Base-by-base conservation (phyloP, 2,329 filamentous ascomycete species). In the Pseudocercospora cruenta region DNA sequence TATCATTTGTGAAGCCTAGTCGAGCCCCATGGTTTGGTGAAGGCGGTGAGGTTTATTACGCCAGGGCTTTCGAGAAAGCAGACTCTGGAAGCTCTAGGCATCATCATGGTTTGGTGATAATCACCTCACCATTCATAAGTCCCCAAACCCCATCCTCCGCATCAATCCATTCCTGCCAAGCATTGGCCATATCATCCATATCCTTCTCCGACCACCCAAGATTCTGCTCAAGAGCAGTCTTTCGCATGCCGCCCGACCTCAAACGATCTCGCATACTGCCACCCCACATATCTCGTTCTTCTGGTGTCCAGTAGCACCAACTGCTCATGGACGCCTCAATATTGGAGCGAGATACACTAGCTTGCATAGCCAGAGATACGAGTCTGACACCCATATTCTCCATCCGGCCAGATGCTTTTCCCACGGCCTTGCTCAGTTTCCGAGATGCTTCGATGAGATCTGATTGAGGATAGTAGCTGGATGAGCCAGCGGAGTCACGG, bases 401-500 rank as follows among this genome's bases (percentile, higher is more conserved):
- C 16, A 3, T 7, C 6, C 39, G 39, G 7, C 39, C 39, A n/a
- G 16, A 43, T 6, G 39, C 14, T 43, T 43, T 43, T 19, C 16
- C 39, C 1, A 43, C 16, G 39, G 39, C 39, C 7, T 43, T 43
- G 39, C 5, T 43, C 16, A 43, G 3, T 8, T 43, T 43, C 7
- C 5, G 39, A 43, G 14, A 43, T 19, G 14, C 39, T 8, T 43
- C 39, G 16, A 43, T 43, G 16, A 43, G n/a, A 19, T 43, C 39
- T 16, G 39, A 43, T 19, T 43, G 39, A 19, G 39, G 39, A 19
- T 43, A 7, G 39, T 43, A 43, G 39, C 16, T 43, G 4, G 4
- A 5, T 8, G 39, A 43, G 3, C 39, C 39, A 3, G 39, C 19
- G 16, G 5, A 43, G 3, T 85, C 84, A 0, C 83, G 77, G 1